Conservation (phyloP, 345 rosid genomes). For the Capsella bursapastoris region DNA sequence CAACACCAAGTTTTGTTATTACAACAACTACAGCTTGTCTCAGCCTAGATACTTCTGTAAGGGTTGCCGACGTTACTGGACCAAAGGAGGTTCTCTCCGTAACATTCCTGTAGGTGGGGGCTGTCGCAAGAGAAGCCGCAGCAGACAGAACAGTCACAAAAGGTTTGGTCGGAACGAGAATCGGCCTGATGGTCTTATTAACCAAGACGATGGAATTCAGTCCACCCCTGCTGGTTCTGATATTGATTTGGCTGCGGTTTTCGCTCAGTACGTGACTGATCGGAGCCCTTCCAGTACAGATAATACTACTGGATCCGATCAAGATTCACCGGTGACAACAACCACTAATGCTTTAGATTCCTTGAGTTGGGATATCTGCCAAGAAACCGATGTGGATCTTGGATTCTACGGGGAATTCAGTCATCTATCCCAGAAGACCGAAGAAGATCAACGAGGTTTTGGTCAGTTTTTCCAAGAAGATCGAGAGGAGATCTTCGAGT, state of each 20-base stretch:
- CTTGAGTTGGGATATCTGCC: slow-evolving; percentile 42
- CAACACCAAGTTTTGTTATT: slow-evolving; percentile 90
- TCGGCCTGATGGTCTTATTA: slow-evolving; percentile 32
- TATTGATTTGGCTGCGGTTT: slow-evolving; percentile 77
- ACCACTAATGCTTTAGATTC: slow-evolving; percentile 36
- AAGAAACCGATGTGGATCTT: slow-evolving; percentile 36
- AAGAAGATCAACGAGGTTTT: slow-evolving; percentile 33
- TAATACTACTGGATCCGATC: slow-evolving; percentile 40
- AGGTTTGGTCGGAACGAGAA: slow-evolving; percentile 39
- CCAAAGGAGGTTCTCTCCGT: slow-evolving; percentile 85
- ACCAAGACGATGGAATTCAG: slow-evolving; percentile 34
- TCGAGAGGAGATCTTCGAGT: slow-evolving; percentile 42
- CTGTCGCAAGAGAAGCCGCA: slow-evolving; percentile 71
- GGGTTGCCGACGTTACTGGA: slow-evolving; percentile 86
- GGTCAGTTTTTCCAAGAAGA: slow-evolving; percentile 36
- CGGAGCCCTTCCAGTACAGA: slow-evolving; percentile 43
- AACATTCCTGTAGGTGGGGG: slow-evolving; percentile 91
- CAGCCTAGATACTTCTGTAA: slow-evolving; percentile 93
- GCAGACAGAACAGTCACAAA: slow-evolving; percentile 45
- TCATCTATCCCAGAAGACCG: slow-evolving; percentile 13
- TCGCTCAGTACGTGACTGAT: slow-evolving; percentile 65
- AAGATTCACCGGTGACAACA: slow-evolving; percentile 41
- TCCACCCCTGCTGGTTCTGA: slow-evolving; percentile 26
- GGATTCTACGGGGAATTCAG: slow-evolving; percentile 32
- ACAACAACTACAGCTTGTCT: slow-evolving; percentile 89